Evolutionary conservation across 768 basidiomycete species (phyloP), one percentile per base, ranked within the genome.

Genomic region (Pisolithus marmoratus): DNA sequence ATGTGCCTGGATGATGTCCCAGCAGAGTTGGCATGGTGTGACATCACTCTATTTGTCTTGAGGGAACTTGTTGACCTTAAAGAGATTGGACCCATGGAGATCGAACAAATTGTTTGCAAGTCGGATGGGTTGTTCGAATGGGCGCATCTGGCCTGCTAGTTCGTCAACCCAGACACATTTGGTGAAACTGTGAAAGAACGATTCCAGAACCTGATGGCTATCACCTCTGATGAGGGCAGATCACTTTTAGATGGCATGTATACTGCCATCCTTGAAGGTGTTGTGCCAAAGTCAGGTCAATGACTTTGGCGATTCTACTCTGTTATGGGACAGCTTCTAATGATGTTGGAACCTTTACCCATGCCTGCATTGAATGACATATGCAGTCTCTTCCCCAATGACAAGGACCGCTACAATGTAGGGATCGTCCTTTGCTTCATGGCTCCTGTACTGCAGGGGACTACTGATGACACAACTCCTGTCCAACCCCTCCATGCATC

Each of bases 401-500:
- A 29, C 15, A 22, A 12, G 2, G 37, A 51, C 3, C 27, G 23
- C 20, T 55, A 38, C 29, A 26, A 46, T 8, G 53, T 48, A 19
- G 44, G 11, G 5, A 38, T 48, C 8, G n/a, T 51, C 4, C 8
- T 55, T 2, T 22, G 36, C 3, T 42, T 17, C 5, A 42, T 55
- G 50, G 51, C 50, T 8, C 31, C 54, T 22, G 23, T 55, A 31
- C 9, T 62, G 20, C 42, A 49, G 31, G 51, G 55, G 26, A 42
- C 34, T n/a, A 20, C n/a, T 34, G 29, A 38, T 27, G 43, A 49
- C 4, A 12, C 17, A 7, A 17, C 22, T 19, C 49, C 55, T 20
- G 46, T 64, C 26, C 52, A 47, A n/a, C 54, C 58, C 14, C 51
- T 66, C 20, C 67, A 68, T 42, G 46, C 65, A 20, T 69, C 67